These are phyloP conservation scores for Terana coerulea DNA, from an alignment of 768 basidiomycete species.

Conservation along the genomic window DNA sequence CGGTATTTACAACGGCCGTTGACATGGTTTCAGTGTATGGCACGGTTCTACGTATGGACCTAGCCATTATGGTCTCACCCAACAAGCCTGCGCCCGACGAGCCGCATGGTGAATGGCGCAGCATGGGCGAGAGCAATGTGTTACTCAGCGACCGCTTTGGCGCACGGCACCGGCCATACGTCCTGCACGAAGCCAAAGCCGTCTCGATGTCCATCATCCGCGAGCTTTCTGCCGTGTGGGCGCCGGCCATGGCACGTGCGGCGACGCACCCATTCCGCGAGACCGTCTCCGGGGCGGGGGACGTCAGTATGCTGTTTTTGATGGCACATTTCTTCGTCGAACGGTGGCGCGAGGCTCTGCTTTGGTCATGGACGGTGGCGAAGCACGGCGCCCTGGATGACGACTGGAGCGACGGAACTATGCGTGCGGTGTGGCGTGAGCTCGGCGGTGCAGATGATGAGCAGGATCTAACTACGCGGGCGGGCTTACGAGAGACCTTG, in stretches of 20 bases:
- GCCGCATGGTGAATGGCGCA: conserved; percentile 34
- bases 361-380: conserved; percentile 36
- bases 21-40: conserved; percentile 28
- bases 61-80: conserved; percentile 27
- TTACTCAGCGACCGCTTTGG: conserved; percentile 39
- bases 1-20: neutral
- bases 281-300: conserved; percentile 25
- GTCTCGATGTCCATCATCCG: conserved; percentile 30
- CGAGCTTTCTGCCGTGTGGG: conserved; percentile 31
- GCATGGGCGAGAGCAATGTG: conserved; percentile 32
- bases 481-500: conserved; percentile 18
- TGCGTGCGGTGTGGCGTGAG: conserved; percentile 27
- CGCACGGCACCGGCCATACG: conserved; percentile 33
- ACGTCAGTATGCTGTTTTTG: conserved; percentile 32
- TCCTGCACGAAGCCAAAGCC: conserved; percentile 36
- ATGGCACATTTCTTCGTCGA: conserved; percentile 31
- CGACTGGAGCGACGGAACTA: conserved; percentile 16
- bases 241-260: conserved; percentile 26
- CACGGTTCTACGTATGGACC: conserved; percentile 34
- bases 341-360: conserved; percentile 33
- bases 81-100: conserved; percentile 18
- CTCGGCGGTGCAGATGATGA: conserved; percentile 23
- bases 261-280: conserved; percentile 32
- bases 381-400: conserved; percentile 25
- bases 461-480: conserved; percentile 9